These are phyloP conservation scores for Aphanomyces stellatus DNA, from an alignment of 352 stramenopile species.

Conservation along the genomic window DNA sequence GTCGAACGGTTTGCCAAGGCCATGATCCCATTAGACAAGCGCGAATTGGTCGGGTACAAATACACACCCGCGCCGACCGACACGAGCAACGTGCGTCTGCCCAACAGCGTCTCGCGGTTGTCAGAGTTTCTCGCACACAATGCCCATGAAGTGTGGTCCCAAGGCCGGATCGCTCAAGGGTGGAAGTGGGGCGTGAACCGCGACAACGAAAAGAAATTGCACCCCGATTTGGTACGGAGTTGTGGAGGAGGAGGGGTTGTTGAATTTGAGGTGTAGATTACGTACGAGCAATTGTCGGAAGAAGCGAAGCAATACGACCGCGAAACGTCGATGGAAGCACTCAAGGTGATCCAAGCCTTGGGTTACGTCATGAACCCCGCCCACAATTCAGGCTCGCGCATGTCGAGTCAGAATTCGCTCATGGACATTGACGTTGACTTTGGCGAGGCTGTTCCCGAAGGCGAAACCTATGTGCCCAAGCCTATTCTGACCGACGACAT, in stretches of 20 bases:
- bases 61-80: conserved; percentile 59
- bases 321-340: conserved; percentile 64
- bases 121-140: conserved; percentile 64
- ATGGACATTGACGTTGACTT: conserved; percentile 55
- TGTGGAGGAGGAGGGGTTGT: not conserved
- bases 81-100: conserved; percentile 49
- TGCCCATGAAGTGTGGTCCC: conserved; percentile 70
- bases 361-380: conserved; percentile 62
- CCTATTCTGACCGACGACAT: conserved; percentile 57
- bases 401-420: not conserved
- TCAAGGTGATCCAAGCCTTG: conserved; percentile 69
- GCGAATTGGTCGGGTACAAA: conserved; percentile 74
- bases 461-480: conserved; percentile 49
- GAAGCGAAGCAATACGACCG: conserved; percentile 75
- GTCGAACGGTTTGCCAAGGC: conserved; percentile 64
- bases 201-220: conserved; percentile 60
- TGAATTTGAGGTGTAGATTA: not conserved
- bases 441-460: conserved; percentile 36
- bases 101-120: conserved; percentile 51
- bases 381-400: conserved; percentile 12
- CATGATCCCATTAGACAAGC: conserved; percentile 55
- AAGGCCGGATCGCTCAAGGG: conserved; percentile 56
- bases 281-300: conserved; percentile 63
- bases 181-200: conserved; percentile 53
- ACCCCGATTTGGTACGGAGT: conserved; percentile 47